These are phyloP conservation scores for Orychophragmus violaceus DNA, from an alignment of 345 rosid species.

Conservation along the genomic window DNA sequence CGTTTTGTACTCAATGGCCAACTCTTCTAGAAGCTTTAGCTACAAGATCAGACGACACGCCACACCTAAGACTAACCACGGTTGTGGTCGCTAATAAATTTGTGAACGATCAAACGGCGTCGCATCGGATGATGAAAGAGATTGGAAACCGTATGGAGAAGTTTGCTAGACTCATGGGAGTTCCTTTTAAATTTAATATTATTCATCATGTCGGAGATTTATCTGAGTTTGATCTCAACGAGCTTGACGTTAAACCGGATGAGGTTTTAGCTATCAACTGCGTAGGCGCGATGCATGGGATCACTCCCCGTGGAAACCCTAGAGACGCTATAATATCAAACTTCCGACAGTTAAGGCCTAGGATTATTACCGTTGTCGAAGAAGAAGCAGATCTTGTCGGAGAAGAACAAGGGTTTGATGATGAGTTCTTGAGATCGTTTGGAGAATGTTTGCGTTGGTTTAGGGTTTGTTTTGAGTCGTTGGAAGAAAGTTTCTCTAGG, in stretches of 20 bases:
- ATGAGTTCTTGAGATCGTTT: conserved; percentile 62
- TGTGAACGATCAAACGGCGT: conserved; percentile 32
- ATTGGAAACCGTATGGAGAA: conserved; percentile 86
- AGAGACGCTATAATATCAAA: conserved; percentile 60
- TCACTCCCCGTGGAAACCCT: conserved; percentile 40
- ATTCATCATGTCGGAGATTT: conserved; percentile 74
- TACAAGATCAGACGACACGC: conserved; percentile 86
- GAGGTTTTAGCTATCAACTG: conserved; percentile 86
- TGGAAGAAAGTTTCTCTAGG: conserved; percentile 70
- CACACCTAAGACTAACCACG: conserved; percentile 66
- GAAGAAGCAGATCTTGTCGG: conserved; percentile 79
- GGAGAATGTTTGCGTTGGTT: conserved; percentile 76
- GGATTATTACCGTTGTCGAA: conserved; percentile 73
- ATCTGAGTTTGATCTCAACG: conserved; percentile 51
- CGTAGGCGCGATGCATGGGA: conserved; percentile 59
- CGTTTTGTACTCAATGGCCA: conserved; percentile 99
- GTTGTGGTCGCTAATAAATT: conserved; percentile 41
- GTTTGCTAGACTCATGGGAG: conserved; percentile 98
- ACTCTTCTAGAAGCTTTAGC: conserved; percentile 96
- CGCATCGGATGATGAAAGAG: conserved; percentile 81
- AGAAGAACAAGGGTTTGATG: conserved; percentile 45
- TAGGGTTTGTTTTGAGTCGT: conserved; percentile 85
- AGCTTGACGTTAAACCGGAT: conserved; percentile 50
- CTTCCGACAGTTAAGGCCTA: conserved; percentile 61
- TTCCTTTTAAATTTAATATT: conserved; percentile 83